A percentile compares a stretch with the other conserved stretches of the same genome.
Conservation (phyloP, 129 eudicot genomes). For the Pulicaria dysenterica region DNA sequence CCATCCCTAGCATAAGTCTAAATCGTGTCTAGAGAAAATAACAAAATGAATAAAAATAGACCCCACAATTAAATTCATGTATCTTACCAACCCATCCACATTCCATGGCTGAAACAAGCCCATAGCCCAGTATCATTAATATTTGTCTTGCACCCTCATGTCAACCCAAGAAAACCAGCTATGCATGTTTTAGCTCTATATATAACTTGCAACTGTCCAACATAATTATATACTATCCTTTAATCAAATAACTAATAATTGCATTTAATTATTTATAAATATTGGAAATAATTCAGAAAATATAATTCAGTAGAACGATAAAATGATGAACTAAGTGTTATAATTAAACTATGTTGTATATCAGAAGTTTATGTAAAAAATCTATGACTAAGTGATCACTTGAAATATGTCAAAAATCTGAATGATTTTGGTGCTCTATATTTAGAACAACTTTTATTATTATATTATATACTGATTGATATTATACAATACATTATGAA, state of each 20-base stretch:
- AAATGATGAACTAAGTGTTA: conserved; percentile 1
- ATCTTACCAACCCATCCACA: conserved; percentile 39
- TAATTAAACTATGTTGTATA: too few species aligned
- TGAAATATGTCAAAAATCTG: background rate
- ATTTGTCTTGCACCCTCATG: conserved; percentile 40
- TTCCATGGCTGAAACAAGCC: conserved; percentile 27
- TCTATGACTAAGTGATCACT: background rate
- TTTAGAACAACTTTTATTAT: background rate
- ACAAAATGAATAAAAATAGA: background rate
- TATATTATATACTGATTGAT: too few species aligned
- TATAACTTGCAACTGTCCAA: conserved; percentile 27
- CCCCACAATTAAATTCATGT: conserved; percentile 36
- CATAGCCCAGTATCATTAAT: conserved; percentile 33
- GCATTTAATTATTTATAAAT: conserved; percentile 26
- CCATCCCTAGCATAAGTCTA: conserved; percentile 22
- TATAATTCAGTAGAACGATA: background rate
- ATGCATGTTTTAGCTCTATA: conserved; percentile 31
- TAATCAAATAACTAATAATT: conserved; percentile 32
- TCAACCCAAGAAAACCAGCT: conserved; percentile 37
- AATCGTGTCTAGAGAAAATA: background rate
- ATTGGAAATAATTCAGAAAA: conserved; percentile 23
- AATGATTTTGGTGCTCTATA: background rate
- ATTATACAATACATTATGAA: background rate
- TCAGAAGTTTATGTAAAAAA: too few species aligned
- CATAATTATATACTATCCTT: background rate